Base-by-base conservation (phyloP, 768 basidiomycete species). In the Tylopilus balloui region DNA sequence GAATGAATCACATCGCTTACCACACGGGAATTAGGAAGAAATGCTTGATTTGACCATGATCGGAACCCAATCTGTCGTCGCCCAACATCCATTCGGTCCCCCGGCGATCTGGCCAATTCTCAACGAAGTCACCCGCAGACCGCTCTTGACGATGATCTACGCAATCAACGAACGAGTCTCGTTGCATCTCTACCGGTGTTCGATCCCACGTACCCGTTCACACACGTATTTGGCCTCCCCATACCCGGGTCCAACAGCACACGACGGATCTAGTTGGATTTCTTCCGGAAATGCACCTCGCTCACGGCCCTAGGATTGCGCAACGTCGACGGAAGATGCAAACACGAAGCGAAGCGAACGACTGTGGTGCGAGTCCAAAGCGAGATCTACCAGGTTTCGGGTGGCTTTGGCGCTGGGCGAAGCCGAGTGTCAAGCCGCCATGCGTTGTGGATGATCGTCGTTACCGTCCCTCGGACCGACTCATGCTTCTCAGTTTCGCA, bases 221-320 rank as follows among this genome's bases (percentile, higher is more conserved):
- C 63, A 42, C 1, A 73, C 64, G 47, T 71, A 73, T 55, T 73
- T 73, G 12, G 56, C 47, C 24, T 69, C 69, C 0, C 68, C 69
- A 34, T 73, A 72, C 3, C 72, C 72, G 13, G 48, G 17, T 17
- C 68, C 71, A 24, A 68, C 60, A n/a, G 62, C 62, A 44, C 45
- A 45, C 8, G 47, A 58, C 0, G 62, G 52, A 48, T 66, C 68
- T 1, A 51, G 40, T 27, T 70, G 51, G 5, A 70, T 42, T 27
- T 69, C 67, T 40, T 75, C 74, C 0, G 70, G 51, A 11, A 39
- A 34, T 6, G 36, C 20, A 0, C 51, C 51, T 45, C 11, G 25
- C 15, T 20, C 17, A 66, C 37, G 44, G 25, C 64, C 64, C 70
- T 58, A 63, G 6, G 47, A 48, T 9, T 49, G 48, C 2, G 53